phyloP scores from a whole-genome alignment of 108 stramenopile genomes.

The Nitzschia inconspicua region DNA sequence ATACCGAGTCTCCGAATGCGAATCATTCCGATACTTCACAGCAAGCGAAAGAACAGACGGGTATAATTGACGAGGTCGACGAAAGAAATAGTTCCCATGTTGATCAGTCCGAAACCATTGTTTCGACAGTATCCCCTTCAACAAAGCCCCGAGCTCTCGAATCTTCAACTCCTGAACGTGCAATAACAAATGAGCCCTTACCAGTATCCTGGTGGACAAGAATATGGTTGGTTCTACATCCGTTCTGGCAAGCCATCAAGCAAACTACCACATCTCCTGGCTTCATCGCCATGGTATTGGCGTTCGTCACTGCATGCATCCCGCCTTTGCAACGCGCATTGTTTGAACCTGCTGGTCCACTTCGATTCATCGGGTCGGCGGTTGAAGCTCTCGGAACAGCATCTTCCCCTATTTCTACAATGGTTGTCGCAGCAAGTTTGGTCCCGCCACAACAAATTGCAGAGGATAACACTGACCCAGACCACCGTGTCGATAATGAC shows the following conservation, averaged over 20 bases:
- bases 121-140: too few relatives aligned
- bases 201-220: too few relatives aligned
- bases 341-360: constrained; percentile 49
- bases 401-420: constrained; percentile 45
- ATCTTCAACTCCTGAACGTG: too few relatives aligned
- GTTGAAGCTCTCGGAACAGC: constrained; percentile 57
- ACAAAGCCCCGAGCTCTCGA: too few relatives aligned
- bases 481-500: constrained; percentile 1
- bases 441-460: constrained; percentile 26
- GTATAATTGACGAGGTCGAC: too few relatives aligned
- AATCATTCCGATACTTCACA: too few relatives aligned
- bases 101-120: too few relatives aligned
- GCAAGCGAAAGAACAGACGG: too few relatives aligned
- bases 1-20: too few relatives aligned
- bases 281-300: constrained; percentile 60
- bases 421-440: constrained; percentile 63
- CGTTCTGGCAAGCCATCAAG: constrained; percentile 34
- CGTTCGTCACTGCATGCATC: constrained; percentile 68
- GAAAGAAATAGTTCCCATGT: too few relatives aligned
- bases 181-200: too few relatives aligned
- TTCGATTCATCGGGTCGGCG: constrained; percentile 68
- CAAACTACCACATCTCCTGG: constrained; percentile 53
- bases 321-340: constrained; percentile 58
- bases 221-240: too few relatives aligned
- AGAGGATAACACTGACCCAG: neutral